A percentile compares a stretch with the other conserved stretches of the same genome.
Conservation (phyloP, 2,329 filamentous ascomycete genomes). For the Acephala macrosclerotiorum region DNA sequence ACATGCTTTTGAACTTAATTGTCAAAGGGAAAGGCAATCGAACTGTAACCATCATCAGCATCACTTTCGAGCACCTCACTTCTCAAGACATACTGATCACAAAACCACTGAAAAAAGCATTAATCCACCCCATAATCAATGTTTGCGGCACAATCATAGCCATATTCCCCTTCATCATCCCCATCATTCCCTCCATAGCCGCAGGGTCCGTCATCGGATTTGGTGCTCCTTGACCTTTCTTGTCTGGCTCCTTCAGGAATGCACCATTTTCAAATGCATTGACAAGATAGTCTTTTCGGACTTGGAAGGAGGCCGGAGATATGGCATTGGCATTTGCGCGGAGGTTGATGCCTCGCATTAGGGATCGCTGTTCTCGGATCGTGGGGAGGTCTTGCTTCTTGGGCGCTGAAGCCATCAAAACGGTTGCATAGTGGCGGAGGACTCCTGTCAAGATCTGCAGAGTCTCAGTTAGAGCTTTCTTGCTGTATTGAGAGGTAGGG, state of each 20-base stretch:
- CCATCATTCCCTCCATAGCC: conserved; percentile 99
- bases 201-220: conserved; percentile 96
- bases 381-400: conserved; percentile 80
- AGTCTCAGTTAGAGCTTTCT: conserved; percentile 12
- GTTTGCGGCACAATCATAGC: conserved; percentile 99
- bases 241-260: conserved; percentile 89
- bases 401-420: conserved; percentile 85
- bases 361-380: conserved; percentile 85
- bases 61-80: not conserved
- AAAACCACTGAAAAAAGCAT: conserved; percentile 97
- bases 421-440: conserved; percentile 92
- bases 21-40: conserved; percentile 97
- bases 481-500: not conserved
- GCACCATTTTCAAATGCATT: conserved; percentile 83
- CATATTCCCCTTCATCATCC: conserved; percentile 99
- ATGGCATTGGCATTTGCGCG: conserved; percentile 84
- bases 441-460: conserved; percentile 86
- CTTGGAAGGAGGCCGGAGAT: conserved; percentile 77
- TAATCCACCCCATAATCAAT: conserved; percentile 99
- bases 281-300: conserved; percentile 83
- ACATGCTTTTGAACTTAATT: conserved; percentile 99
- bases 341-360: conserved; percentile 84
- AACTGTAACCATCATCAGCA: conserved; percentile 59
- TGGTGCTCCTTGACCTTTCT: conserved; percentile 82
- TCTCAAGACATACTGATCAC: conserved; percentile 79